Percentiles rank a stretch among this genome's conserved stretches.
Evolutionary conservation across 768 basidiomycete genomes (phyloP).

Genomic region (Agrocybe praecox): DNA sequence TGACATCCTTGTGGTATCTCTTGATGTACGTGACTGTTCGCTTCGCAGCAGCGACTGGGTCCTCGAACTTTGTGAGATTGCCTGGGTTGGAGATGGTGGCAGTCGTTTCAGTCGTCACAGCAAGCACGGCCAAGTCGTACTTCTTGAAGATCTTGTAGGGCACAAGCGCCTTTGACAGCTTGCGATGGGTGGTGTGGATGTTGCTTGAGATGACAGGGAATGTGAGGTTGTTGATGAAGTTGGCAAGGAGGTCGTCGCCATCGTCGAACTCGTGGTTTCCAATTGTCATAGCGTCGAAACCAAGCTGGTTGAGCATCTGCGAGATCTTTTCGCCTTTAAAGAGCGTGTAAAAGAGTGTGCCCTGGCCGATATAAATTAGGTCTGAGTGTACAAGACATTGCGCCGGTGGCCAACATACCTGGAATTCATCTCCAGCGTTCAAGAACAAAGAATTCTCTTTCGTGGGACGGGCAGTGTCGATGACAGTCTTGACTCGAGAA

Average conservation of each 20-base stretch:
- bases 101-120: slow-evolving; percentile 44
- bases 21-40: slow-evolving; percentile 39
- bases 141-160: slow-evolving; percentile 42
- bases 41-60: slow-evolving; percentile 38
- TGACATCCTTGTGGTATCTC: slow-evolving; percentile 29
- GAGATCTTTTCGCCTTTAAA: slow-evolving; percentile 46
- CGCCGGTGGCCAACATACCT: no score
- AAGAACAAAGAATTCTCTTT: slow-evolving; percentile 41
- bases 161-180: slow-evolving; percentile 30
- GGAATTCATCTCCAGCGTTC: slow-evolving; percentile 51
- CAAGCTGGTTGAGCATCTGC: slow-evolving; percentile 41
- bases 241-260: slow-evolving; percentile 38
- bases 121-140: slow-evolving; percentile 43
- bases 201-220: slow-evolving; percentile 49
- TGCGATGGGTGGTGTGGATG: slow-evolving; percentile 36
- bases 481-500: slow-evolving; percentile 39
- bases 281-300: slow-evolving; percentile 45
- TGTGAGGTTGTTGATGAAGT: slow-evolving; percentile 40
- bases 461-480: slow-evolving; percentile 31
- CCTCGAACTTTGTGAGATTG: slow-evolving; percentile 38
- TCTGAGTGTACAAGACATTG: no score
- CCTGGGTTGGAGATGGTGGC: slow-evolving; percentile 39
- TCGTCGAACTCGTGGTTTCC: slow-evolving; percentile 52
- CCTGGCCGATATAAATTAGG: slow-evolving; percentile 19
- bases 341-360: slow-evolving; percentile 46